Base-by-base conservation (phyloP, 768 basidiomycete genomes). In the Pleurotus eryngii region DNA sequence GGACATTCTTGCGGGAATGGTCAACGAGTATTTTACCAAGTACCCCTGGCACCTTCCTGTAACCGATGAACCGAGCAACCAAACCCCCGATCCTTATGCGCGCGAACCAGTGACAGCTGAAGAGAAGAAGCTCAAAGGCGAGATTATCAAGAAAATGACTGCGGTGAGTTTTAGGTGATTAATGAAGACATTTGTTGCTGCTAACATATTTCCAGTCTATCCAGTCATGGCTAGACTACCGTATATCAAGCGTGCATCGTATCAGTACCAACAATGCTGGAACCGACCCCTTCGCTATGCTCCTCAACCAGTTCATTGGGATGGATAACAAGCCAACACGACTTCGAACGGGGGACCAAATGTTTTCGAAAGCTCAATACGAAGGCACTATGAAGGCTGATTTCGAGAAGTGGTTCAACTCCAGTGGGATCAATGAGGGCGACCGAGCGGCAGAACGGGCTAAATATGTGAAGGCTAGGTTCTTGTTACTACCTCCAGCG, bases 21-120 rank as follows among this genome's bases (percentile, higher is more conserved):
- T 56, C 12, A 56, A 56, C 45, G 15, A 56, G 35, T 56, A 56
- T 40, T 56, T 48, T 46, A 37, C 20, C n/a, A 42, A 26, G 15
- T 56, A 22, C 20, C 18, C 35, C 15, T 56, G 55, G 55, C 20
- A 22, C 20, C 55, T 56, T 22, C 45, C 55, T 47, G 24, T 56
- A 46, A 37, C 15, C 47, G 55, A 47, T 18, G 24, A 56, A 22
- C 55, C 24, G 24, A 30, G 24, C 47, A 30, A 22, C 45, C 47
- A 47, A n/a, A n/a, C 7, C 30, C 22, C 43, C 5, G 40, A 15
- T 26, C 18, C 45, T 20, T 18, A 46, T 8, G 45, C 18, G n/a
- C 11, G 17, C 11, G 45, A 56, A 51, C 15, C 26, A n/a, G 22
- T 47, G 43, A 56, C 35, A 20, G 17, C 43, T 22, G 55, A 20